Base-by-base conservation (phyloP, 495 filamentous ascomycete genomes). In the Penicillium angulare region DNA sequence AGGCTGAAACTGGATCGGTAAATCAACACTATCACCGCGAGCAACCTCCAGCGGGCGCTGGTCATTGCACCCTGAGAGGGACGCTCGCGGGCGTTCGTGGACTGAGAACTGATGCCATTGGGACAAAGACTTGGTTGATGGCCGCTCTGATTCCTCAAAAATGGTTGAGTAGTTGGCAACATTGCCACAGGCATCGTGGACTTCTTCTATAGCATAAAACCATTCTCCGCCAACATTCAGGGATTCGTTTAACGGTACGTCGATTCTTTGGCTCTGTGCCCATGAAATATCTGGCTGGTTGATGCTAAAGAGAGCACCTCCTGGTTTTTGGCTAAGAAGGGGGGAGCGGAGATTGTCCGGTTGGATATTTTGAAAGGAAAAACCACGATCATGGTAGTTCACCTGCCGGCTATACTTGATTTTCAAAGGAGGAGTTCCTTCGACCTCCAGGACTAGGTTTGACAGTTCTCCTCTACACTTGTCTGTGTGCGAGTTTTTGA, bases 151-250 rank as follows among this genome's bases (percentile, higher is more conserved):
- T 21, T 79, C 78, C 12, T 75, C 70, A 15, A 70, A 63, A 21
- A 68, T 42, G 5, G 73, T 69, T n/a, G 85, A 79, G 62, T 95
- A 98, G 47, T 85, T 89, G 47, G 89, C 86, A 32, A 87, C 67
- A 57, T 98, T 98, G 13, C 92, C 93, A 50, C 86, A 84, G 8
- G 81, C 93, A 75, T 98, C 93, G 47, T 87, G 79, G 23, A 98
- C 89, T 62, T 95, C 88, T 61, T 96, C 91, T 33, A 98, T 84
- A 3, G 84, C 84, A 58, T 97, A 98, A 47, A 84, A 73, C 92
- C 92, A 98, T 15, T 82, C 74, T 32, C 93, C 93, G 34, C 84
- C 77, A 10, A 74, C 68, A 45, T 78, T 80, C 71, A 98, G 79
- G 17, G 90, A 90, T 63, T 98, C 93, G 55, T 95, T 96, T 42